Percentiles rank a stretch among this genome's conserved stretches.
Conservation (phyloP, 2,329 filamentous ascomycete genomes). For the Colletotrichum cordylinicola region DNA sequence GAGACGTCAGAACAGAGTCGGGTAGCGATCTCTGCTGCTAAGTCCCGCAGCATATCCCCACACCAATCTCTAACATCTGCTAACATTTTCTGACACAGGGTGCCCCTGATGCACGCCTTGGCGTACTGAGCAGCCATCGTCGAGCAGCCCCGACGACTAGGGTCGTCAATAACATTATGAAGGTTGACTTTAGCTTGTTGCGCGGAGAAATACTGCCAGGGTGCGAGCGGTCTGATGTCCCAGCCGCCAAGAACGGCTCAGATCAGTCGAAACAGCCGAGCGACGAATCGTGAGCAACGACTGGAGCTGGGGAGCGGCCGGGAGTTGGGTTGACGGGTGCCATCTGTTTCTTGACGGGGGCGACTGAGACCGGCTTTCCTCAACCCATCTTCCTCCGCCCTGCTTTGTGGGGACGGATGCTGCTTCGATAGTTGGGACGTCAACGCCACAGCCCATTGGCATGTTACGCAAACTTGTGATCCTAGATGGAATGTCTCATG, state of each 20-base stretch:
- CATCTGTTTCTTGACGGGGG: conserved; percentile 10
- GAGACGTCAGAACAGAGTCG: conserved; percentile 10
- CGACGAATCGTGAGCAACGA: neutral
- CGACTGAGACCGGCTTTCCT: conserved; percentile 7
- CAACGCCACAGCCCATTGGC: neutral
- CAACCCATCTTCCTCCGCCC: neutral
- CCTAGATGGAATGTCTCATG: conserved; percentile 9
- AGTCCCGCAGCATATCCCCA: neutral
- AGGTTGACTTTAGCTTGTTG: neutral
- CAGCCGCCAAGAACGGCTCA: conserved; percentile 17
- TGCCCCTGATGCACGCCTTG: conserved; percentile 18
- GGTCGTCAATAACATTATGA: neutral
- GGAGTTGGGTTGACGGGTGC: conserved; percentile 5
- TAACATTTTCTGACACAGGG: conserved; percentile 3
- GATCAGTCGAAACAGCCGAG: conserved; percentile 20
- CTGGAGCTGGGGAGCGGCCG: neutral
- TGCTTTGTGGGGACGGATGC: neutral
- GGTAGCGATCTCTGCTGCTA: neutral
- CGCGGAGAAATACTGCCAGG: neutral
- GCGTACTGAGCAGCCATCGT: neutral
- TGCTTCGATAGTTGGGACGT: neutral
- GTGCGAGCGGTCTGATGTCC: conserved; percentile 10
- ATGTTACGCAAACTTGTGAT: neutral
- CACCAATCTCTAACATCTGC: neutral
- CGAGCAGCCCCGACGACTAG: neutral